These are phyloP conservation scores for Pseudodiploospora longispora DNA, from an alignment of 2,329 filamentous ascomycete species.

Conservation along the genomic window DNA sequence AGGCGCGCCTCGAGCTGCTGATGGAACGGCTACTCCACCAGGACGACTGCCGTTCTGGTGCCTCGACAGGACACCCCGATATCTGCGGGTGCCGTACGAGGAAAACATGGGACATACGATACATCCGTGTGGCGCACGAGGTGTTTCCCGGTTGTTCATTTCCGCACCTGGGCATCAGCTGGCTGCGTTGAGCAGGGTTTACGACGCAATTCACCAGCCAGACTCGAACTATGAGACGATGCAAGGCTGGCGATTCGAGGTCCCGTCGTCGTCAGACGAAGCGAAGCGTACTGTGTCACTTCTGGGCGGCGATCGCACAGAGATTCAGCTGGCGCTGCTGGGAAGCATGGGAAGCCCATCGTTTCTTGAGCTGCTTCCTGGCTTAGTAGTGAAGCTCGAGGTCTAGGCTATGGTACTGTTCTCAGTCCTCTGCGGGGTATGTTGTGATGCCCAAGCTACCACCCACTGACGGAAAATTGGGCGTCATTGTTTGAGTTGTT, in stretches of 20 bases:
- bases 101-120: slow-evolving; percentile 16
- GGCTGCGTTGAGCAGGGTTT: slow-evolving; percentile 13
- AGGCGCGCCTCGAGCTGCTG: slow-evolving; percentile 30
- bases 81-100: slow-evolving; percentile 44
- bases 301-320: slow-evolving; percentile 2
- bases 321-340: slow-evolving; percentile 10
- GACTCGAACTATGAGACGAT: neutral
- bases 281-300: slow-evolving; percentile 8
- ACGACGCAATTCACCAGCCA: slow-evolving; percentile 20
- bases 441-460: no score
- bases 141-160: slow-evolving; percentile 38
- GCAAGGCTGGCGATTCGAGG: slow-evolving; percentile 8
- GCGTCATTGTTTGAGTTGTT: no score
- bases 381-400: slow-evolving; percentile 12
- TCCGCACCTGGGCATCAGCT: slow-evolving; percentile 19
- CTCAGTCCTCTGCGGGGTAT: no score
- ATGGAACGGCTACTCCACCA: slow-evolving; percentile 22
- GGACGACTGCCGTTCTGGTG: slow-evolving; percentile 58
- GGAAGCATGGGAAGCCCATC: slow-evolving; percentile 9
- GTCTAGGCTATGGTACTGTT: neutral
- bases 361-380: slow-evolving; percentile 13
- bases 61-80: slow-evolving; percentile 51
- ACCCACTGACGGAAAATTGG: no score
- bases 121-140: slow-evolving; percentile 45
- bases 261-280: slow-evolving; percentile 4